Conservation (phyloP, 1,284 basidiomycete species). For the Ceratobasidium sp. region DNA sequence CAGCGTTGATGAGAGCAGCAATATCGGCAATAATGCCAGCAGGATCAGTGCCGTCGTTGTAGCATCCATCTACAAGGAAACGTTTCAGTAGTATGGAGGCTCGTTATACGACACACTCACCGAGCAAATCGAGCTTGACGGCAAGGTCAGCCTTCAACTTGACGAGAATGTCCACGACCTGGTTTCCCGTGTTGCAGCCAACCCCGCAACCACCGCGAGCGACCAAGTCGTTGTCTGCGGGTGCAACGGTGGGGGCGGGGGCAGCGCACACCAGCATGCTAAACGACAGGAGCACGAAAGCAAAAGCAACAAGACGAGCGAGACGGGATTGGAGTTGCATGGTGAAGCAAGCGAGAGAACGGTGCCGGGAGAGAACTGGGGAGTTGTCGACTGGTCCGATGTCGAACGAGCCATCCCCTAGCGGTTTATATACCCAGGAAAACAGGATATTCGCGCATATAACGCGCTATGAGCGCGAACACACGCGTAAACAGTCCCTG, state of each 20-base stretch:
- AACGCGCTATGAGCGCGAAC: background rate
- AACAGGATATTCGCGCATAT: constrained; percentile 18
- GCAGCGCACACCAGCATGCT: constrained; percentile 30
- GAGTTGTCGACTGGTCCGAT: constrained; percentile 13
- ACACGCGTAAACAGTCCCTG: background rate
- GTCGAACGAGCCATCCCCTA: background rate
- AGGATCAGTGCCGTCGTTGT: constrained; percentile 29
- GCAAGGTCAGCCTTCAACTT: constrained; percentile 25
- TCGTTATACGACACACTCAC: background rate
- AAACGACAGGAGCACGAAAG: constrained; percentile 1
- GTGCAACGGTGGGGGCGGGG: constrained; percentile 11
- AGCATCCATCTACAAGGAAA: constrained; percentile 18
- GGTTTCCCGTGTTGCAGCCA: constrained; percentile 19
- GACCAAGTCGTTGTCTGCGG: background rate
- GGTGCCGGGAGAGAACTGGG: background rate
- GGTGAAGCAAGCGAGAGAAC: background rate
- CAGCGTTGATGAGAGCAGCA: constrained; percentile 29
- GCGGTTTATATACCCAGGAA: constrained; percentile 22
- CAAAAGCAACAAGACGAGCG: constrained; percentile 37
- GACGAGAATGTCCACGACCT: constrained; percentile 13
- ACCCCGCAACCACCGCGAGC: constrained; percentile 25
- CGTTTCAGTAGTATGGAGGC: background rate
- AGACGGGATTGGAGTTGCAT: constrained; percentile 36
- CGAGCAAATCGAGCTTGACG: constrained; percentile 17
- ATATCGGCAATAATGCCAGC: constrained; percentile 28